Percentiles rank a stretch among this genome's conserved stretches.
phyloP scores from a whole-genome alignment of 1,284 basidiomycete species.

The Cutaneotrichosporon curvatum region DNA sequence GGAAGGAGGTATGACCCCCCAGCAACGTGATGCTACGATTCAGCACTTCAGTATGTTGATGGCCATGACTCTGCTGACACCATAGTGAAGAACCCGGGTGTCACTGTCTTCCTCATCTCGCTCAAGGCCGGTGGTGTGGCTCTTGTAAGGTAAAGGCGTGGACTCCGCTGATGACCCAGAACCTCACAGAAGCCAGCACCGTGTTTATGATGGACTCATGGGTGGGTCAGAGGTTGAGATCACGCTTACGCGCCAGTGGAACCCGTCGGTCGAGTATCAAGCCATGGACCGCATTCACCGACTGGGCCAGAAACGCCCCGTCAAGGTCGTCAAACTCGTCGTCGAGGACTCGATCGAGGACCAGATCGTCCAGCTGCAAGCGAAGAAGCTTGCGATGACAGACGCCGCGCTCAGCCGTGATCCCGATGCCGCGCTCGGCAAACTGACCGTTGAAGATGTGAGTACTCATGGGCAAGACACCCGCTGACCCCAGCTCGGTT shows the following conservation, averaged over 20 bases:
- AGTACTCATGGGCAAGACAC: slow-evolving; percentile 51
- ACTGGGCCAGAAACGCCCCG: slow-evolving; percentile 83
- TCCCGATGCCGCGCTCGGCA: slow-evolving; percentile 63
- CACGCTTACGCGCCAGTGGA: slow-evolving; percentile 55
- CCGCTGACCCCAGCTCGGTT: slow-evolving; percentile 49
- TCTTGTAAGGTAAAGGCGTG: slow-evolving; percentile 19
- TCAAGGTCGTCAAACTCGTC: slow-evolving; percentile 86
- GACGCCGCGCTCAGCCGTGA: slow-evolving; percentile 31
- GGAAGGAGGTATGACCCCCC: slow-evolving; percentile 94
- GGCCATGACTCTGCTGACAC: slow-evolving; percentile 1
- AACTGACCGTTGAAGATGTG: slow-evolving; percentile 71
- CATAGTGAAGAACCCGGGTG: slow-evolving; percentile 81
- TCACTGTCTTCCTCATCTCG: slow-evolving; percentile 90
- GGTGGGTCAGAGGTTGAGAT: slow-evolving; percentile 8
- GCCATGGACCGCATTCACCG: slow-evolving; percentile 86
- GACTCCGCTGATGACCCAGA: slow-evolving; percentile 54
- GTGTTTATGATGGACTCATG: slow-evolving; percentile 60
- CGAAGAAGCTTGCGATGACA: slow-evolving; percentile 51
- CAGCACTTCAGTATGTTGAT: slow-evolving; percentile 73
- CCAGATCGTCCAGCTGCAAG: slow-evolving; percentile 70
- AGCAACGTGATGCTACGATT: slow-evolving; percentile 90
- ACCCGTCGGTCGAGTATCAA: slow-evolving; percentile 57
- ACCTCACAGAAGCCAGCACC: slow-evolving; percentile 84
- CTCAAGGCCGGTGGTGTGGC: slow-evolving; percentile 96
- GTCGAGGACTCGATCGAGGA: slow-evolving; percentile 96